These are phyloP conservation scores for Helotiales sp. DNA, from an alignment of 2,329 filamentous ascomycete species.

Conservation along the genomic window DNA sequence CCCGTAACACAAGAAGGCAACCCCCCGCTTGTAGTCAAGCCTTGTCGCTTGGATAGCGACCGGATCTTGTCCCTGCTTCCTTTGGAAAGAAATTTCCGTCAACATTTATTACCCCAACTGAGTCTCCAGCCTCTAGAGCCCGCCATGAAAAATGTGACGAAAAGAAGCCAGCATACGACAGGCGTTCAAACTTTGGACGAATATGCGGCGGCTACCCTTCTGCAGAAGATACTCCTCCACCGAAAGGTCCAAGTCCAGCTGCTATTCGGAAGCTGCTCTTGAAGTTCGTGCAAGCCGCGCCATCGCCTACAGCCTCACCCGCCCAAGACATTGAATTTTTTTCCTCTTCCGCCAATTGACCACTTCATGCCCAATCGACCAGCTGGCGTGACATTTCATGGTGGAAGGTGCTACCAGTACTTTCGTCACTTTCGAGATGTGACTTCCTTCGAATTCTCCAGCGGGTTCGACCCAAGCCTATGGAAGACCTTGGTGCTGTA, in stretches of 20 bases:
- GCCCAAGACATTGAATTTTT: not conserved
- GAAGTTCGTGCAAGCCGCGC: conserved; percentile 16
- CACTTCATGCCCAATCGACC: not conserved
- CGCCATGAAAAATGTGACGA: conserved; percentile 34
- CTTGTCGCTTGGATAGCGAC: not conserved
- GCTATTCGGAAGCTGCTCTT: conserved; percentile 19
- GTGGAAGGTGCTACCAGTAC: conserved; percentile 31
- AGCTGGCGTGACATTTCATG: conserved; percentile 24
- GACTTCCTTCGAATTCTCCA: conserved; percentile 31
- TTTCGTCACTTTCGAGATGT: conserved; percentile 35
- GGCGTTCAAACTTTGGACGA: conserved; percentile 36
- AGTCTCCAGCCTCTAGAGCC: conserved; percentile 11
- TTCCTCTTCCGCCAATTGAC: not conserved
- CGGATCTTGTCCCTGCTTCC: too few species aligned
- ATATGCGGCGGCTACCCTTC: conserved; percentile 33
- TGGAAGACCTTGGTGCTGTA: conserved; percentile 31
- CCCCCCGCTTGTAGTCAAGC: not conserved
- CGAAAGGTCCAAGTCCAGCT: conserved; percentile 5
- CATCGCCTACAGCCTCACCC: conserved; percentile 9
- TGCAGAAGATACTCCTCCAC: conserved; percentile 16
- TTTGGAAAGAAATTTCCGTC: too few species aligned
- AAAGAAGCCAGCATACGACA: conserved; percentile 31
- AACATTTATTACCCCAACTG: not conserved
- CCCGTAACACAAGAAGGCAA: not conserved
- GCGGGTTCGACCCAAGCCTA: conserved; percentile 30